phyloP scores from a whole-genome alignment of 2,329 filamentous ascomycete genomes.

The Fusarium veterinarium region DNA sequence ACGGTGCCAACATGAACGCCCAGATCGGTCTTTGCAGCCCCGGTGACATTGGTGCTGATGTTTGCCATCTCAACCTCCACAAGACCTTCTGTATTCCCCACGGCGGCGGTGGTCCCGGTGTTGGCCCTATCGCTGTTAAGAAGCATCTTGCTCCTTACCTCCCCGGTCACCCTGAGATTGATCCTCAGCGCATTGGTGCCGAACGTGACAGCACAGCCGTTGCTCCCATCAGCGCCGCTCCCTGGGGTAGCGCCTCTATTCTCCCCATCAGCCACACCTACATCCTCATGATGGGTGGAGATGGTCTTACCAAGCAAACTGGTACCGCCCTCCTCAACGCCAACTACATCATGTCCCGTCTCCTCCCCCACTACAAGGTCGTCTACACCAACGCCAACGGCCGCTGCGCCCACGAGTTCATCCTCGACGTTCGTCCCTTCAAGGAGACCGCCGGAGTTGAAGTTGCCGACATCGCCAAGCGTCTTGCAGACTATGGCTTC shows the following conservation, averaged over 20 bases:
- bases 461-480: conserved; percentile 95
- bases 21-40: conserved; percentile 96
- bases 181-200: conserved; percentile 45
- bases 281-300: conserved; percentile 84
- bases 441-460: conserved; percentile 85
- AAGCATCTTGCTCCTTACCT: conserved; percentile 82
- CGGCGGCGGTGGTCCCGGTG: conserved; percentile 91
- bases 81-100: conserved; percentile 99
- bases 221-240: conserved; percentile 61
- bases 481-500: conserved; percentile 96
- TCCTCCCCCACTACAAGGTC: conserved; percentile 87
- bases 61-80: conserved; percentile 97
- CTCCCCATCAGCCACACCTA: conserved; percentile 95
- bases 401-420: conserved; percentile 98
- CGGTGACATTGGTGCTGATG: conserved; percentile 95
- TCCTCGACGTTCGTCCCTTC: conserved; percentile 88
- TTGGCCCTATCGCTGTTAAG: conserved; percentile 93
- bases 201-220: conserved; percentile 65
- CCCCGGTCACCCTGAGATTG: conserved; percentile 42
- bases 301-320: conserved; percentile 87
- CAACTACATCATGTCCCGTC: conserved; percentile 93
- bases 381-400: conserved; percentile 91
- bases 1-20: conserved; percentile 98
- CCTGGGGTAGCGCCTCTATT: conserved; percentile 91
- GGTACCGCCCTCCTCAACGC: conserved; percentile 93